Base-by-base conservation (phyloP, 306 rosid genomes). In the Hippophae gyantsensis region DNA sequence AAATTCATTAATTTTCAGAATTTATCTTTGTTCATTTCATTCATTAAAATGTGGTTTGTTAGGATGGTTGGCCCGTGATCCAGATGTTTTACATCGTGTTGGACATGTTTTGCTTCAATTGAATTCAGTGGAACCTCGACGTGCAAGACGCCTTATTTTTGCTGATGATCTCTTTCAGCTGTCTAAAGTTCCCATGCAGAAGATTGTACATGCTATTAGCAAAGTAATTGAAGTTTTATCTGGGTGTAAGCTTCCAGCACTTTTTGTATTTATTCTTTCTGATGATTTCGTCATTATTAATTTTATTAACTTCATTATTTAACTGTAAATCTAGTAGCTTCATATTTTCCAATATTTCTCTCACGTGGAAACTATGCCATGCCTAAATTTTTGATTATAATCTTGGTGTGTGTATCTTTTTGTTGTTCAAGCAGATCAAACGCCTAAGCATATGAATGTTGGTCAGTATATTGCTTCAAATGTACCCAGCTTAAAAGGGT, bases 131-230 rank as follows among this genome's bases (percentile, higher is more conserved):
- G 89, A 79, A 72, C 72, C 86, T 68, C 81, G 70, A 73, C 77
- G 89, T 73, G 66, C 66, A 49, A 82, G 82, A 23, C 76, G 76
- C 69, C 67, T 89, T 75, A 69, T 83, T 71, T 73, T 89, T 56
- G 94, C 96, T 11, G 94, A 83, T 72, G 96, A 89, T 68, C 90
- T 89, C 52, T 89, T 89, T 77, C 86, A 81, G 68, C 74, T 83
- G 51, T 83, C 86, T 53, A 79, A 75, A 60, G 78, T 75, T 75
- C 89, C 86, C 74, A 69, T 54, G 6, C 90, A 77, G 71, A 88
- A 78, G 69, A 77, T 80, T 11, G 75, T 75, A 54, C 48, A 60
- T n/a, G 73, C 68, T 60, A 76, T 89, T 66, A 60, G 72, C 60
- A 85, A 77, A 74, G 80, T 82, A 48, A 65, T 75, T 42, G 85